Evolutionary conservation across 495 filamentous ascomycete species (phyloP).

Genomic region (Collariella sp.): DNA sequence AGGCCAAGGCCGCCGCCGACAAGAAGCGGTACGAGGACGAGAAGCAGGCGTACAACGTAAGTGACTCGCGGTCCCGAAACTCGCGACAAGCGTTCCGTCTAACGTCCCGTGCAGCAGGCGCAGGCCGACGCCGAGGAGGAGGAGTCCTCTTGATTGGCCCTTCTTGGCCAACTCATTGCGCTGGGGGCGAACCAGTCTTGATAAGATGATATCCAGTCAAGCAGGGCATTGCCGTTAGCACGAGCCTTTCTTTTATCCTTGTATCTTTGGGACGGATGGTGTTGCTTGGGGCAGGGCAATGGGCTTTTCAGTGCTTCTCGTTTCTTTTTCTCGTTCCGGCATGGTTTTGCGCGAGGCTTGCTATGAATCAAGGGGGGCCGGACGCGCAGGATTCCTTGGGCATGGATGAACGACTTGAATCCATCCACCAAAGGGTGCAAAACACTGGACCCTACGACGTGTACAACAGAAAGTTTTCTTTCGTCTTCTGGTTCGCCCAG

Average conservation of each 20-base stretch:
- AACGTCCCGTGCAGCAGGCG: slow-evolving; percentile 22
- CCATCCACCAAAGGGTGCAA: slow-evolving; percentile 13
- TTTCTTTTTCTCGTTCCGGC: slow-evolving; percentile 14
- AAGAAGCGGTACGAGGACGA: slow-evolving; percentile 99
- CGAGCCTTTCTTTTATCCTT: slow-evolving; percentile 28
- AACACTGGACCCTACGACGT: slow-evolving; percentile 10
- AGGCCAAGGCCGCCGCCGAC: slow-evolving; percentile 88
- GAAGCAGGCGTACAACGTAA: slow-evolving; percentile 85
- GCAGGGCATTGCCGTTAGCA: slow-evolving; percentile 16
- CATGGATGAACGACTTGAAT: slow-evolving; percentile 19
- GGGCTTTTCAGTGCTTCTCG: slow-evolving; percentile 27
- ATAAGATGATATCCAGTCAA: slow-evolving; percentile 20
- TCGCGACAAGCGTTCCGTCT: background rate
- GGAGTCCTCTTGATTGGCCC: slow-evolving; percentile 28
- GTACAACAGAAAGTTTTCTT: slow-evolving; percentile 22
- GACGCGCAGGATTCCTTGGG: slow-evolving; percentile 14
- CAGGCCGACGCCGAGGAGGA: slow-evolving; percentile 44
- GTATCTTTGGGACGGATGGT: slow-evolving; percentile 39
- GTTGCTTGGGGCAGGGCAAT: slow-evolving; percentile 34
- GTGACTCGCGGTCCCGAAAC: slow-evolving; percentile 22
- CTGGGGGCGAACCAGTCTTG: slow-evolving; percentile 26
- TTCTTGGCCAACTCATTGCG: slow-evolving; percentile 26
- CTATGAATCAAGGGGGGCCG: slow-evolving; percentile 23
- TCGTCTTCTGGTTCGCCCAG: background rate
- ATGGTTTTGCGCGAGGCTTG: slow-evolving; percentile 29